A percentile compares a stretch with the other conserved stretches of the same genome.
phyloP scores from a whole-genome alignment of 2,329 filamentous ascomycete species.

The Penicillium nordicum region DNA sequence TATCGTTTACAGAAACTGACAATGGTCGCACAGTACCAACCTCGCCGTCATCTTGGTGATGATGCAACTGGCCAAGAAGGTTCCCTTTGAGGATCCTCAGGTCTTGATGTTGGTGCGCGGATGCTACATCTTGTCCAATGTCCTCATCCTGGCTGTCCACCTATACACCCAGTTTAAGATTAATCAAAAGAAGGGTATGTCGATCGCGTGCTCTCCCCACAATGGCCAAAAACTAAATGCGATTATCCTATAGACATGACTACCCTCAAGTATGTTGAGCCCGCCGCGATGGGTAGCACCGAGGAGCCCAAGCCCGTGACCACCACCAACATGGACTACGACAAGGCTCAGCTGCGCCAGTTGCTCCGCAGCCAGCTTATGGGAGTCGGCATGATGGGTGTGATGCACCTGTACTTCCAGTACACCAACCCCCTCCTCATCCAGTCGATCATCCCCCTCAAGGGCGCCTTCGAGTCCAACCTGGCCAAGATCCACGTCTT shows the following conservation, averaged over 20 bases:
- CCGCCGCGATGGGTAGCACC: constrained; percentile 83
- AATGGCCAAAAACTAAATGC: neutral
- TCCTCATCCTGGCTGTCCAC: constrained; percentile 82
- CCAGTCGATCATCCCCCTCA: constrained; percentile 97
- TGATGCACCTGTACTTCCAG: constrained; percentile 99
- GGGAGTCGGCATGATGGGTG: constrained; percentile 95
- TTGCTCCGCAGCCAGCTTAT: constrained; percentile 89
- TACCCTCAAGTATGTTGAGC: constrained; percentile 98
- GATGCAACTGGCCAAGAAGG: constrained; percentile 97
- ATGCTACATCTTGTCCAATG: constrained; percentile 66
- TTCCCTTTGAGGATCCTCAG: constrained; percentile 87
- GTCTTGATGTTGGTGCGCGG: constrained; percentile 63
- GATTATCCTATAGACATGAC: constrained; percentile 68
- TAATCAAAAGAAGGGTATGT: constrained; percentile 93
- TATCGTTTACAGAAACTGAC: constrained; percentile 1
- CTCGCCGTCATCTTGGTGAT: constrained; percentile 91
- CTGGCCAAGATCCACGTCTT: constrained; percentile 93
- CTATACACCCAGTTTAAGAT: constrained; percentile 80
- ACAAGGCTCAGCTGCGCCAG: constrained; percentile 76
- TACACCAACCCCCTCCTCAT: constrained; percentile 99
- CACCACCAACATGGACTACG: constrained; percentile 94
- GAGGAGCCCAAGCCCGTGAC: constrained; percentile 96
- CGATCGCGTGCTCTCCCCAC: neutral
- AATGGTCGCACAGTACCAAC: constrained; percentile 65
- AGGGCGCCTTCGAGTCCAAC: constrained; percentile 92